Conservation (phyloP, 2,329 filamentous ascomycete genomes). For the Akanthomyces dipterigenus region DNA sequence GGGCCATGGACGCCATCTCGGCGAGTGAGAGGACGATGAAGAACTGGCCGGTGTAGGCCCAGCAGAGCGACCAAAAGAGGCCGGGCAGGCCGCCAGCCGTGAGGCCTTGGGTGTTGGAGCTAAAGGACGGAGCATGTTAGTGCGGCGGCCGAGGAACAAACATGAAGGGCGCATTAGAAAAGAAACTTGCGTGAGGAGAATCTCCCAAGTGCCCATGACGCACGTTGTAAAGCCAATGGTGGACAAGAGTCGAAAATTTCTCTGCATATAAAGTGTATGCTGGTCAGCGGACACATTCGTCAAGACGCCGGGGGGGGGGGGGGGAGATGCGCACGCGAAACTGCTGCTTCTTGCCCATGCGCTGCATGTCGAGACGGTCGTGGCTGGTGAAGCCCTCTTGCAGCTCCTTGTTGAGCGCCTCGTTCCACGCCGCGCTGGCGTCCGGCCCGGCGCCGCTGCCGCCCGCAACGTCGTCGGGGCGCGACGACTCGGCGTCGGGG, state of each 20-base stretch:
- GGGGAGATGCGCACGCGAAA: neutral
- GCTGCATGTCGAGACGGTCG: conserved; percentile 18
- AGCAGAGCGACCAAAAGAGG: conserved; percentile 16
- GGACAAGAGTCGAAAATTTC: conserved; percentile 8
- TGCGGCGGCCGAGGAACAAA: neutral
- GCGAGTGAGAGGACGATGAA: conserved; percentile 14
- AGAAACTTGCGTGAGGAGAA: conserved; percentile 1
- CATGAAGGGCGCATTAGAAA: neutral
- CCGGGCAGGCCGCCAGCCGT: conserved; percentile 15
- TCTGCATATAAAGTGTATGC: neutral
- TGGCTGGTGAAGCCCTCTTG: conserved; percentile 14
- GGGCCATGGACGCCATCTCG: conserved; percentile 34
- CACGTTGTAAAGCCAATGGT: conserved; percentile 11
- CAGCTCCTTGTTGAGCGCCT: conserved; percentile 11
- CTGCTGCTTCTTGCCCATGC: conserved; percentile 17
- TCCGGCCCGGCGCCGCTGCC: neutral
- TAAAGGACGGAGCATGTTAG: neutral
- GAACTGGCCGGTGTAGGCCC: conserved; percentile 11
- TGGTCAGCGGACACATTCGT: neutral
- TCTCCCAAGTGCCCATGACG: conserved; percentile 12
- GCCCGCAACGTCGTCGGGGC: neutral
- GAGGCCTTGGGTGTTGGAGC: conserved; percentile 16
- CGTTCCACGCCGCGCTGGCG: neutral
- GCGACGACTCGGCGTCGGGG: neutral
- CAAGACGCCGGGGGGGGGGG: neutral